Conservation (phyloP, 306 rosid genomes). For the Trifolium subterraneum region DNA sequence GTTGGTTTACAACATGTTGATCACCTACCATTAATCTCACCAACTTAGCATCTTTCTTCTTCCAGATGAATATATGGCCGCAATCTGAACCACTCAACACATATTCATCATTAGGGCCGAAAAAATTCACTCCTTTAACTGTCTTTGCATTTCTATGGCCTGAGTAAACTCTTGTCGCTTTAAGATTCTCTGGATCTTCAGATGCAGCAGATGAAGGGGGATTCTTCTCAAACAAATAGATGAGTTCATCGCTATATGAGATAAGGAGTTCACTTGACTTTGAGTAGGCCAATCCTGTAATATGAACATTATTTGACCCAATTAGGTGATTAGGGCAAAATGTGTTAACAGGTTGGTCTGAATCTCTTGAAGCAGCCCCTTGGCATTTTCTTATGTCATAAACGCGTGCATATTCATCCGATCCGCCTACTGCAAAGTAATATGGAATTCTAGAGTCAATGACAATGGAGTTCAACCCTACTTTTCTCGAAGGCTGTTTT, state of each 20-base stretch:
- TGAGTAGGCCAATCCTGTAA: conserved; percentile 65
- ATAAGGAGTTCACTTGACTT: conserved; percentile 57
- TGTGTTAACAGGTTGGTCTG: conserved; percentile 51
- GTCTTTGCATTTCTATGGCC: conserved; percentile 66
- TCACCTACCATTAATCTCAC: conserved; percentile 62
- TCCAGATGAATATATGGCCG: conserved; percentile 70
- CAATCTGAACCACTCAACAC: conserved; percentile 68
- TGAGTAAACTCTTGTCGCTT: conserved; percentile 49
- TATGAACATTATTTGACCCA: conserved; percentile 47
- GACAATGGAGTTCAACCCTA: conserved; percentile 59
- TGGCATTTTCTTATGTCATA: conserved; percentile 58
- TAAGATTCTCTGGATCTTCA: conserved; percentile 45
- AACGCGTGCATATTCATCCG: conserved; percentile 61
- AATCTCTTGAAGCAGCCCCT: conserved; percentile 40
- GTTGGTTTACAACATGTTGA: conserved; percentile 53
- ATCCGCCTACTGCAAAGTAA: conserved; percentile 62
- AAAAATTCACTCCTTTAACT: conserved; percentile 64
- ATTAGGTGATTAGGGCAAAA: conserved; percentile 56
- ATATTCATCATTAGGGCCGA: conserved; percentile 64
- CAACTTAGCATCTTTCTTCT: conserved; percentile 55
- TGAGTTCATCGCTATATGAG: conserved; percentile 58
- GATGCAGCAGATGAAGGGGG: conserved; percentile 46
- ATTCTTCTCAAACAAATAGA: conserved; percentile 61
- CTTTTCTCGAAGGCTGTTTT: conserved; percentile 39
- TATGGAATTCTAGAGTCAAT: conserved; percentile 64